phyloP scores from a whole-genome alignment of 83 land plant species.

The Diphasiastrum complanatum region DNA sequence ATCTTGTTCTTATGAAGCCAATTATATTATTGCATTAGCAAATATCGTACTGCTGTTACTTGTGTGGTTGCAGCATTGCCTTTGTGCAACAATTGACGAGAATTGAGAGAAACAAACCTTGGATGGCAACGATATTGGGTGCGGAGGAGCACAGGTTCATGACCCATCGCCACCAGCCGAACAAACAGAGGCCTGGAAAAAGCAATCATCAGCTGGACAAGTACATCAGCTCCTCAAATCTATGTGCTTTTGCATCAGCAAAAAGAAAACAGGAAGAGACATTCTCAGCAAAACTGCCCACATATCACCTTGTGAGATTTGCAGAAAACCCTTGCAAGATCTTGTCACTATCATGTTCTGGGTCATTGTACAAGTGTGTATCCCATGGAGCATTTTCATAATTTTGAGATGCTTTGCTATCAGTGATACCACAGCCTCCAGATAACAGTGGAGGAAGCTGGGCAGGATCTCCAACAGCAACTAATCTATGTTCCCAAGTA shows the following conservation, averaged over 20 bases:
- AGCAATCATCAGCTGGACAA: background rate
- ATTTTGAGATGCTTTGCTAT: background rate
- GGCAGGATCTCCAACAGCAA: slow-evolving; percentile 25
- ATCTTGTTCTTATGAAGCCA: too few species aligned
- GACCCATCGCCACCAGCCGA: slow-evolving; percentile 21
- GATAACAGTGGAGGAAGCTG: slow-evolving; percentile 18
- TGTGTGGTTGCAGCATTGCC: too few species aligned
- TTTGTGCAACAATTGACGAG: too few species aligned
- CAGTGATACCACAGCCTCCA: slow-evolving; percentile 4
- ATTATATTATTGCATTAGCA: too few species aligned
- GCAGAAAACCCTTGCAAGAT: background rate
- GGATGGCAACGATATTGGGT: slow-evolving; percentile 35
- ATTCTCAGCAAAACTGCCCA: too few species aligned
- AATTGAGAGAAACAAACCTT: slow-evolving; percentile 23
- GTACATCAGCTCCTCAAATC: background rate
- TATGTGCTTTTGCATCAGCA: background rate
- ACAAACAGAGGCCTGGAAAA: slow-evolving; percentile 21
- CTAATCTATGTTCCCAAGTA: slow-evolving; percentile 5
- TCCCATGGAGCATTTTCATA: background rate
- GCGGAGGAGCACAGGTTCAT: slow-evolving; percentile 9
- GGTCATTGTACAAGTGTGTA: background rate
- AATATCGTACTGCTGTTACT: too few species aligned
- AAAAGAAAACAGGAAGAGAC: too few species aligned
- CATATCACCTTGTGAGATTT: slow-evolving; percentile 4
- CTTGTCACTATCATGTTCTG: background rate